Base-by-base conservation (phyloP, 805 yeast species). In the Candida vaughaniae region DNA sequence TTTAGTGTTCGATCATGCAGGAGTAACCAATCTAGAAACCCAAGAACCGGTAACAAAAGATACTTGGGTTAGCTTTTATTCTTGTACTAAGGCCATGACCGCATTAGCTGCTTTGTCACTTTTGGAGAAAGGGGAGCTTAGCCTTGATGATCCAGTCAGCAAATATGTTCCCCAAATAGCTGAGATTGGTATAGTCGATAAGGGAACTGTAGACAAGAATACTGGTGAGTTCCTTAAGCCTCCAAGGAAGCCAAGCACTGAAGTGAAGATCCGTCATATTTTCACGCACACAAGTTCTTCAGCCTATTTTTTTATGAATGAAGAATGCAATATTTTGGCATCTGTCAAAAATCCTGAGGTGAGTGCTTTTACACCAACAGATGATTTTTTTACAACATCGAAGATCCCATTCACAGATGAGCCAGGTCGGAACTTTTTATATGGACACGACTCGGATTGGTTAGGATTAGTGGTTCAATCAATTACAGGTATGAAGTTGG, bases 401-500 rank as follows among this genome's bases (percentile, higher is more conserved):
- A 55, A 50, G 25, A 56, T 53, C 43, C 64, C 64, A 3, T 45
- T 58, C 31, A 27, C 52, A 10, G 43, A 47, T 35, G 72, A 68
- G 41, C 73, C 73, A 3, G 73, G 73, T 3, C 39, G 64, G 1
- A 35, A 48, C 14, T 68, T 64, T 57, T 41, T 43, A 25, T 68
- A 68, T 42, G 73, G 73, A 6, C 61, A 60, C 37, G 55, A 58
- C 25, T 46, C 48, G 16, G 73, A 68, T 42, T 62, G 68, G 64
- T 53, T 62, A 4, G 73, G 73, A 4, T 46, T 61, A 17, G 43
- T 67, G 4, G 49, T 68, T 19, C 60, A 65, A 42, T 54, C 49
- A 14, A 45, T 68, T 5, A 43, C 66, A 3, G 69, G 69, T 1
- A 36, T 51, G 44, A 48, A 36, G 18, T 46, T 68, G 11, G 63